A percentile compares a stretch with the other conserved stretches of the same genome.
phyloP scores from a whole-genome alignment of 108 stramenopile species.

The Schizochytrium sp. region DNA sequence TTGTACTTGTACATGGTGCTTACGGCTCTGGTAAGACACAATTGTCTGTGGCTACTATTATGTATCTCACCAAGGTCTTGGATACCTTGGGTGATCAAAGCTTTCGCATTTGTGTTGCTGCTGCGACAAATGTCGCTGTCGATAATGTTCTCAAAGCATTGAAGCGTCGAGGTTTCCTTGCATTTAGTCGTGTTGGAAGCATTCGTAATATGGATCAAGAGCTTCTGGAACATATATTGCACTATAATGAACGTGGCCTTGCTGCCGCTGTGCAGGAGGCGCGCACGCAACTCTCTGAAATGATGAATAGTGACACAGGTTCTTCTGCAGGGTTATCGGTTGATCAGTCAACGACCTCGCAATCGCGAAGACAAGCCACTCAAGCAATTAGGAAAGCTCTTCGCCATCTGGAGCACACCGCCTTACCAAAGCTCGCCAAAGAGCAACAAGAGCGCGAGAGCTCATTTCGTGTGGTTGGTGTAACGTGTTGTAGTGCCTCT shows the following conservation, averaged over 20 bases:
- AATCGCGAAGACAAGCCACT: no score
- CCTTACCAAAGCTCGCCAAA: not conserved
- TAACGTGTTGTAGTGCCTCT: constrained; percentile 44
- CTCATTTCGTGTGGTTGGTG: not conserved
- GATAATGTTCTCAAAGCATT: constrained; percentile 43
- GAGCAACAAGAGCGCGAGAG: not conserved
- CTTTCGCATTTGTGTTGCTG: constrained; percentile 16
- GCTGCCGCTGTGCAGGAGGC: constrained; percentile 36
- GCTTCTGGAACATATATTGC: constrained; percentile 3
- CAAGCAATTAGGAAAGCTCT: not conserved
- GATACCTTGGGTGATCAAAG: not conserved
- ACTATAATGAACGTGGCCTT: constrained; percentile 10
- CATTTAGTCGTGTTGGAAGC: constrained; percentile 24
- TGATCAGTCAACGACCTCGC: no score
- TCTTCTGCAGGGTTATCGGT: no score
- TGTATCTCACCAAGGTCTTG: not conserved
- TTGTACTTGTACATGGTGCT: constrained; percentile 34
- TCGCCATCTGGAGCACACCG: not conserved
- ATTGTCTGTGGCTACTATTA: not conserved
- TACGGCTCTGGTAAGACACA: constrained; percentile 43
- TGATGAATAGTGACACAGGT: not conserved
- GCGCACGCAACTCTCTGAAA: not conserved
- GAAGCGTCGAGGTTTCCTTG: not conserved
- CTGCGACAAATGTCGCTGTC: constrained; percentile 45
- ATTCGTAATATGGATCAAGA: constrained; percentile 48